Evolutionary conservation across 495 filamentous ascomycete species (phyloP), one percentile per base, ranked within the genome.

Genomic region (Neurospora sp.): DNA sequence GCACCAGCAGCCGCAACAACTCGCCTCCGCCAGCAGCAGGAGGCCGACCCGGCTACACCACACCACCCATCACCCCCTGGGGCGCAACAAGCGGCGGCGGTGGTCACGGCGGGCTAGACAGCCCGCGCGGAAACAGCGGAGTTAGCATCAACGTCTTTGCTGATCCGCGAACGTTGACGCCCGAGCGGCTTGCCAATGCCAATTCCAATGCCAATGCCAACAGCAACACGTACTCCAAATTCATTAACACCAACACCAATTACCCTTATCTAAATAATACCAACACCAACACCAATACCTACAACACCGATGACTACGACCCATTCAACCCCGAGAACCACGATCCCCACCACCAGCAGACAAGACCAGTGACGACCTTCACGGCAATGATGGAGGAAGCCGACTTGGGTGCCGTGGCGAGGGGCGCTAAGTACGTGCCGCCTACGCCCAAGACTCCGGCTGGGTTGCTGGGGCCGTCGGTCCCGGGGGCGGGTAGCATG

Each of bases 141-240:
- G 89, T 91, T 79, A 90, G 88, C 80, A 93, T 93, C 77, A 88
- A 89, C 75, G 85, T 94, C 16, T 93, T 91, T 80, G 88, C 90
- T 6, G 91, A 92, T 71, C 88, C 88, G 11, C 83, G 79, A 18
- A 83, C 80, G 7, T 75, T 86, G 38, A 81, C 71, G 70, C 77
- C 78, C 4, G 76, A 79, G 42, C 18, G 70, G 54, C 73, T 72
- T 27, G 72, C 59, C 20, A 48, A 74, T 31, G 70, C 39, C 27
- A 11, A 37, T 62, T 27, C 71, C 20, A 69, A 59, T 48, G 20
- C 27, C 74, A 48, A 69, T 72, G 14, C 42, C 74, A 46, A 74
- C 78, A 72, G 11, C 66, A 79, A 41, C 44, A 44, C 20, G 23
- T 31, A 46, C 35, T 59, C 70, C 18, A 72, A 81, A 18, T 74